Conservation (phyloP, 129 eudicot genomes). For the Helianthus tuberosus region DNA sequence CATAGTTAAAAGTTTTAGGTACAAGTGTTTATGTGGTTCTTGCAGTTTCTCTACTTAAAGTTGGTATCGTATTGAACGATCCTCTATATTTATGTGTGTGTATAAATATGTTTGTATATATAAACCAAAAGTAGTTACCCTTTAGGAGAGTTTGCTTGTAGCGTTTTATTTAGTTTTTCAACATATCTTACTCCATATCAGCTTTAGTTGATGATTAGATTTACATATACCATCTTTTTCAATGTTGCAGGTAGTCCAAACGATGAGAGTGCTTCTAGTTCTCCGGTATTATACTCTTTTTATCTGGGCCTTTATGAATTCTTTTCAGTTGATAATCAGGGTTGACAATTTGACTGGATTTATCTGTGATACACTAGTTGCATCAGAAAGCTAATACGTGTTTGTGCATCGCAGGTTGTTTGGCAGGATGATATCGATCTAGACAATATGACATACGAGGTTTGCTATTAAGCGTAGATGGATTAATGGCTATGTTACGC, state of each 20-base stretch:
- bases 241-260: constrained; percentile 58
- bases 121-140: background rate
- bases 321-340: constrained; percentile 1
- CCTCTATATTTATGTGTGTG: background rate
- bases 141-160: background rate
- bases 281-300: constrained; percentile 52
- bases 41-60: no score
- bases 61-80: no score
- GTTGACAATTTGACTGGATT: background rate
- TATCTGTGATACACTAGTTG: constrained; percentile 4
- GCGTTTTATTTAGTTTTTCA: background rate
- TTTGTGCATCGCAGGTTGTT: constrained; percentile 47
- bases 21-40: no score
- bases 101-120: background rate
- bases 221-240: constrained; percentile 21
- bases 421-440: constrained; percentile 87
- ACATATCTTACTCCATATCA: background rate
- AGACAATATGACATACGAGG: constrained; percentile 96
- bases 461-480: constrained; percentile 25
- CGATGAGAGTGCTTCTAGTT: constrained; percentile 47
- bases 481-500: background rate
- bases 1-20: no score
- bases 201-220: constrained; percentile 12
- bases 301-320: constrained; percentile 7
- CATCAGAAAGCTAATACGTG: constrained; percentile 1